These are phyloP conservation scores for Firmiana major DNA, from an alignment of 345 rosid genomes.

Conservation along the genomic window DNA sequence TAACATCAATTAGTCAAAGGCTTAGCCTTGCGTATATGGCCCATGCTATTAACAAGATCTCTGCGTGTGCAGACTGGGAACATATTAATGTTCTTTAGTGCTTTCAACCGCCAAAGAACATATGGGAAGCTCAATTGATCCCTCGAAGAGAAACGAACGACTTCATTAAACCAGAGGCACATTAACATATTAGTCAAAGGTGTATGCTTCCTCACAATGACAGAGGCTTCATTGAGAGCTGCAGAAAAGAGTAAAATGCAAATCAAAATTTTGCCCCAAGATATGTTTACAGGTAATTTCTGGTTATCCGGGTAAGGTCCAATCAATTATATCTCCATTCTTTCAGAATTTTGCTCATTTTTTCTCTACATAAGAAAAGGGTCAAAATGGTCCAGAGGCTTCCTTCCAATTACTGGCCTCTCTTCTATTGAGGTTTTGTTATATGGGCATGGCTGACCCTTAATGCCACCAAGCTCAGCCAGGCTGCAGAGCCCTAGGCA, in stretches of 20 bases:
- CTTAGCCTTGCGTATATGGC: slow-evolving; percentile 85
- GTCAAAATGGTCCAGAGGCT: neutral
- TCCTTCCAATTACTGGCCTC: neutral
- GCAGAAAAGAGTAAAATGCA: slow-evolving; percentile 22
- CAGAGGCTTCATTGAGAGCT: slow-evolving; percentile 89
- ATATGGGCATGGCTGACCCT: neutral
- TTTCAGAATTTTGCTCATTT: neutral
- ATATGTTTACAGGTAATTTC: neutral
- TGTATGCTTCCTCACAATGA: slow-evolving; percentile 83
- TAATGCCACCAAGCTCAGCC: neutral
- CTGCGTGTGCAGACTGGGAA: slow-evolving; percentile 90
- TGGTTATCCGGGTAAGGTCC: neutral
- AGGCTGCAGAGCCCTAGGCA: neutral
- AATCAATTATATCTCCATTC: neutral
- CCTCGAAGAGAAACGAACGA: slow-evolving; percentile 82
- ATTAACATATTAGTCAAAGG: slow-evolving; percentile 67
- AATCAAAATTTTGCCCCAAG: slow-evolving; percentile 10
- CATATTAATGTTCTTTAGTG: slow-evolving; percentile 60
- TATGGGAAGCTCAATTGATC: slow-evolving; percentile 95
- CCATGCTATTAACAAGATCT: slow-evolving; percentile 91
- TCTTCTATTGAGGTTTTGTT: neutral
- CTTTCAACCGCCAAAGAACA: slow-evolving; percentile 79
- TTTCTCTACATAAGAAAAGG: neutral
- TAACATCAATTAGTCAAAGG: slow-evolving; percentile 38
- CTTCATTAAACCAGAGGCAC: slow-evolving; percentile 99